Conservation (phyloP, 1,284 basidiomycete genomes). For the Apiotrichum sp. region DNA sequence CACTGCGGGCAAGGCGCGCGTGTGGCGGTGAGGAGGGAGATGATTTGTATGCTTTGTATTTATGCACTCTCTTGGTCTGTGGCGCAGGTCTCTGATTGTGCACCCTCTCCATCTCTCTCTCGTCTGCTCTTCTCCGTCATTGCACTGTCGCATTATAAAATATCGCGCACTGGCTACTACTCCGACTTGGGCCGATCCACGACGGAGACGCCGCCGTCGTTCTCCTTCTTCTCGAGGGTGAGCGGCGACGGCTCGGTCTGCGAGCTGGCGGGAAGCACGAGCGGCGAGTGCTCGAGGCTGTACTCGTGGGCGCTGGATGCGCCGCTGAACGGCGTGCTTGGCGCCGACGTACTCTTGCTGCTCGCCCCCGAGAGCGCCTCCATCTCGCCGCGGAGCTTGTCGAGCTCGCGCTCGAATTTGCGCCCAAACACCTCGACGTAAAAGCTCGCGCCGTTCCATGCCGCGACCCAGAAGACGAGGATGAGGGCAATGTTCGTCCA, state of each 20-base stretch:
- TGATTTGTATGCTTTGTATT: too few relatives aligned
- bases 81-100: too few relatives aligned
- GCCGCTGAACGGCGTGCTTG: slow-evolving; percentile 5
- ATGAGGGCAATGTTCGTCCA: slow-evolving; percentile 73
- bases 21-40: too few relatives aligned
- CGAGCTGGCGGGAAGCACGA: slow-evolving; percentile 31
- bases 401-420: slow-evolving; percentile 89
- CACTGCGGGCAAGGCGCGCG: too few relatives aligned
- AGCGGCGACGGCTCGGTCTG: slow-evolving; percentile 4
- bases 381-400: slow-evolving; percentile 73
- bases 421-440: slow-evolving; percentile 94
- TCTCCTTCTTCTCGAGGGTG: slow-evolving; percentile 11
- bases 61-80: too few relatives aligned
- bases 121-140: too few relatives aligned
- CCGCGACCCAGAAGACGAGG: slow-evolving; percentile 68
- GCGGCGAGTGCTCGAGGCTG: slow-evolving; percentile 31
- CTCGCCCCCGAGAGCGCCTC: slow-evolving; percentile 31
- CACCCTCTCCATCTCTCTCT: too few relatives aligned
- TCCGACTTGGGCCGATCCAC: too few relatives aligned
- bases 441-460: slow-evolving; percentile 53
- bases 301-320: background rate
- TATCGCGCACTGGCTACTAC: too few relatives aligned
- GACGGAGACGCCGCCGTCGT: background rate
- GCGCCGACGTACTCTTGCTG: slow-evolving; percentile 6
- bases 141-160: too few relatives aligned